Conservation (phyloP, 768 basidiomycete genomes). For the Ramaria sp. region DNA sequence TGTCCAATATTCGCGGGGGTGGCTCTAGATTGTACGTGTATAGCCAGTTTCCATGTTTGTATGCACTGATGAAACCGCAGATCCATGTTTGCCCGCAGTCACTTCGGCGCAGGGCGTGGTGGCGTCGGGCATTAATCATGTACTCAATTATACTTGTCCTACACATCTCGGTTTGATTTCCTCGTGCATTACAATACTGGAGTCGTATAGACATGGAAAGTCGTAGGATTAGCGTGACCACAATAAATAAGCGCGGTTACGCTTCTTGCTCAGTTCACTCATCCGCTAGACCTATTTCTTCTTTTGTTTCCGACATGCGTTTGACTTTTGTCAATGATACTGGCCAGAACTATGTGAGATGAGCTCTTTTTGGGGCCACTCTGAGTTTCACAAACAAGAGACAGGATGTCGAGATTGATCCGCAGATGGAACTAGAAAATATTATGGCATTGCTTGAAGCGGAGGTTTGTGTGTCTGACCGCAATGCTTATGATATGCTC, state of each 20-base stretch:
- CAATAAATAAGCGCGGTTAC: background rate
- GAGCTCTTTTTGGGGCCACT: conserved; percentile 14
- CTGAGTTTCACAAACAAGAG: conserved; percentile 23
- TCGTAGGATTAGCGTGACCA: no score
- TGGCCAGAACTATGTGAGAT: conserved; percentile 41
- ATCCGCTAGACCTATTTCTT: background rate
- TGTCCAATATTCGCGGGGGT: conserved; percentile 61
- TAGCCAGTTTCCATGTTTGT: background rate
- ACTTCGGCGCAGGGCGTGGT: conserved; percentile 7
- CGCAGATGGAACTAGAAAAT: conserved; percentile 85
- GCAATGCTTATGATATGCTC: background rate
- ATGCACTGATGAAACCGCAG: conserved; percentile 14
- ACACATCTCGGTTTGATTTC: background rate
- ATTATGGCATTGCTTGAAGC: conserved; percentile 91
- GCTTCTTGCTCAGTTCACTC: background rate
- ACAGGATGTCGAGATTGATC: conserved; percentile 65
- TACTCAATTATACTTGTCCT: background rate
- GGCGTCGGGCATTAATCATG: background rate
- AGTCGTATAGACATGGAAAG: background rate
- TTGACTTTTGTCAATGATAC: conserved; percentile 63
- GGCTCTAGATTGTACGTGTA: conserved; percentile 60
- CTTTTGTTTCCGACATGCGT: conserved; percentile 37
- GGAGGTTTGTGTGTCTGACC: conserved; percentile 58
- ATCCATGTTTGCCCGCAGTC: conserved; percentile 26
- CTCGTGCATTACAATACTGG: background rate